These are phyloP conservation scores for Fusarium papillatum DNA, from an alignment of 2,329 filamentous ascomycete genomes.

Conservation along the genomic window DNA sequence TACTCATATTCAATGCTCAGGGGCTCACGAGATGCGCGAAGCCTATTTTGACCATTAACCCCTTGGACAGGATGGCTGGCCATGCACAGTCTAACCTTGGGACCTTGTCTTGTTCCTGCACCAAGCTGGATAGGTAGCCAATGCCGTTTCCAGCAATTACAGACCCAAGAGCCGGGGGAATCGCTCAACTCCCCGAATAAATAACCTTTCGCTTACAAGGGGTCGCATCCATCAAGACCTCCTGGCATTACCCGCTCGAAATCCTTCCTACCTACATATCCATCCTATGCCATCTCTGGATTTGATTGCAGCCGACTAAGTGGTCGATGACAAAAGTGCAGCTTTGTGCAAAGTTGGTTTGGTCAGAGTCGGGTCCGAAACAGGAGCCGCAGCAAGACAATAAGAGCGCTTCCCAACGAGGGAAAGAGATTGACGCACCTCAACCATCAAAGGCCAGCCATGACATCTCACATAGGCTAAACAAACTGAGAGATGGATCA, in stretches of 20 bases:
- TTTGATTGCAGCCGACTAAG: neutral
- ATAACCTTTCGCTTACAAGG: neutral
- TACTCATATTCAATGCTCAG: neutral
- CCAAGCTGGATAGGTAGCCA: neutral
- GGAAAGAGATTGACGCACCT: neutral
- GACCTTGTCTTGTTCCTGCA: neutral
- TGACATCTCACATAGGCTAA: neutral
- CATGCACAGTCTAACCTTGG: neutral
- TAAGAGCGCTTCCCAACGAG: neutral
- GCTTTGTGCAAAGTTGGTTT: neutral
- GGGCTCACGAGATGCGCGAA: neutral
- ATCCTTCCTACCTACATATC: neutral
- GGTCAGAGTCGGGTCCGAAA: neutral
- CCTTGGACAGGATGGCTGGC: neutral
- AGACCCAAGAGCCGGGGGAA: neutral
- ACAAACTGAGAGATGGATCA: neutral
- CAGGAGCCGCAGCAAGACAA: neutral
- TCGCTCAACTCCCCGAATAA: neutral
- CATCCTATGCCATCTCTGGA: neutral
- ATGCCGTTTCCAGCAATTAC: neutral
- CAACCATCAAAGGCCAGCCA: neutral
- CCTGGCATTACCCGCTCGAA: neutral
- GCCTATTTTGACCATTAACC: neutral
- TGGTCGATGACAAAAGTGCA: neutral
- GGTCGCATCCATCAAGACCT: neutral